Evolutionary conservation across 176 grass and related monocot genomes (phyloP).

Genomic region (Puya raimondii): DNA sequence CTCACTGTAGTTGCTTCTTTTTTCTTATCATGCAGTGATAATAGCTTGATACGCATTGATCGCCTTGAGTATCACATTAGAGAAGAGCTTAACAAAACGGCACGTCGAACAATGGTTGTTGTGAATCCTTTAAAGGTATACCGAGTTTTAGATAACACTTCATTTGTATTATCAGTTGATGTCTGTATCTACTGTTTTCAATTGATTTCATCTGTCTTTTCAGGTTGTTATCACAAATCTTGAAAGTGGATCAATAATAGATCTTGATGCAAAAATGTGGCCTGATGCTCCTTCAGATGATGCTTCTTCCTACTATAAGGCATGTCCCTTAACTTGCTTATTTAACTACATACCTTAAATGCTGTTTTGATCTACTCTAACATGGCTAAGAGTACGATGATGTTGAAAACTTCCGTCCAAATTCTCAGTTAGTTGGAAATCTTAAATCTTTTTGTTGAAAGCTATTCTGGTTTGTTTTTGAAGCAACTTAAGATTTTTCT

Average conservation of each 20-base stretch:
- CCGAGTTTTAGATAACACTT: background rate
- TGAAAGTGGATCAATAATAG: conserved; percentile 56
- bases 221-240: conserved; percentile 97
- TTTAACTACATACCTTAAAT: background rate
- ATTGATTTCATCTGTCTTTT: conserved; percentile 4
- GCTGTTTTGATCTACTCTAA: background rate
- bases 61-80: conserved; percentile 92
- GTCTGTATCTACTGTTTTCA: conserved; percentile 14
- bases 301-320: conserved; percentile 81
- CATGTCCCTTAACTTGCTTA: background rate
- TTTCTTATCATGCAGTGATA: conserved; percentile 66
- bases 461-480: background rate
- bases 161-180: background rate
- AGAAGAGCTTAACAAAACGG: conserved; percentile 92
- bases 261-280: conserved; percentile 97
- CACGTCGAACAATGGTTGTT: conserved; percentile 72
- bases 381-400: background rate
- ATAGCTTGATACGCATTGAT: conserved; percentile 82
- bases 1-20: background rate
- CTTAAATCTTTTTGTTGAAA: background rate
- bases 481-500: too few relatives aligned
- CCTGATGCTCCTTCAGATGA: conserved; percentile 89
- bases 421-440: background rate
- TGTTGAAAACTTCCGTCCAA: background rate
- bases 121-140: conserved; percentile 88